Base-by-base conservation (phyloP, 495 filamentous ascomycete genomes). In the Lindgomyces ingoldianus region DNA sequence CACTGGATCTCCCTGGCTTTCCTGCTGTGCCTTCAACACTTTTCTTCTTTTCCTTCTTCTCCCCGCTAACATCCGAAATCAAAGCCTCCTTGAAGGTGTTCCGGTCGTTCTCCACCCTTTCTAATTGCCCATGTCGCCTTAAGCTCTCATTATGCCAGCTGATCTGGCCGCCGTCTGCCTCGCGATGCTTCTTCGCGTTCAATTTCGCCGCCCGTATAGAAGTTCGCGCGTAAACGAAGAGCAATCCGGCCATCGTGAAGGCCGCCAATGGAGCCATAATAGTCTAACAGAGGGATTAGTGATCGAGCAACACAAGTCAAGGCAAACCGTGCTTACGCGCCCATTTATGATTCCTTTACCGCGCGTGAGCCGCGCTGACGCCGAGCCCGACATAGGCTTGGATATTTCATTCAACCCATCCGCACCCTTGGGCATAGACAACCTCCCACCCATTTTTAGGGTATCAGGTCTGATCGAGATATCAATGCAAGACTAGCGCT, bases 201-300 rank as follows among this genome's bases (percentile, higher is more conserved):
- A 67, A 57, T 41, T 78, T 79, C 9, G 79, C 79, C 0, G 75
- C 76, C 29, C 70, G 70, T 52, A 81, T 81, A 45, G 74, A 77
- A 10, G 74, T 76, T 18, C 78, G 72, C 1, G 76, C 69, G 63
- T 81, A 81, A 4, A 78, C 72, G 57, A 79, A 76, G 33, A 81
- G 75, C 3, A 81, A 57, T 26, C 71, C 30, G n/a, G 79, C 79
- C 79, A 81, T 79, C 3, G 76, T 79, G n/a, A 78, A 60, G 2
- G 79, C 78, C 11, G 77, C 79, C 1, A 76, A 57, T 8, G 78
- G 78, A 44, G 74, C 73, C 27, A 71, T 65, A 42, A 75, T 50
- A 1, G 72, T 77, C 71, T 73, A 44, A 24, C n/a, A n/a, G 44
- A 12, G 21, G 6, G n/a, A n/a, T 42, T 11, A 62, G 45, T 22